Percentiles rank a stretch among this genome's conserved stretches.
phyloP scores from a whole-genome alignment of 2,329 filamentous ascomycete species.

The Uncinocarpus reesii region DNA sequence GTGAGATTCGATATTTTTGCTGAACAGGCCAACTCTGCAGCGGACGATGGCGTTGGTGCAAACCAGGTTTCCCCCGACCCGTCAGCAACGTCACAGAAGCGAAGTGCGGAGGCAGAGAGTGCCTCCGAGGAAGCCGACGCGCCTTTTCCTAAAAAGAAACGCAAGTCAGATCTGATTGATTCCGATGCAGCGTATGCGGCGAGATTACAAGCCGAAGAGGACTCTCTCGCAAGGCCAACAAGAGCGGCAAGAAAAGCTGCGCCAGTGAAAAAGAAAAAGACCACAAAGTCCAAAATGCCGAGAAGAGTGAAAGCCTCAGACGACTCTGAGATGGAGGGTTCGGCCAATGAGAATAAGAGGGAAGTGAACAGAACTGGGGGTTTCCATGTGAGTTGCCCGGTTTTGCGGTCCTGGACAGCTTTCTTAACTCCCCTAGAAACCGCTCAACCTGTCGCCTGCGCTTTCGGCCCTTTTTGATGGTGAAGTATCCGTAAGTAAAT shows the following conservation, averaged over 20 bases:
- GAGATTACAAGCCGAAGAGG: constrained; percentile 84
- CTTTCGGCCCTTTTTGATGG: constrained; percentile 38
- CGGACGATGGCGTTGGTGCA: constrained; percentile 2
- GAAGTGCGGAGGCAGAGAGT: constrained; percentile 34
- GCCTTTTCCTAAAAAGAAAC: constrained; percentile 53
- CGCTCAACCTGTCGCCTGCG: constrained; percentile 37
- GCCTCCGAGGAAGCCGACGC: constrained; percentile 30
- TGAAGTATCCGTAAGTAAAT: constrained; percentile 33
- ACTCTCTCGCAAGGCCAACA: constrained; percentile 63
- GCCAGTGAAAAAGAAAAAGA: constrained; percentile 55
- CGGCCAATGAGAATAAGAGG: constrained; percentile 50
- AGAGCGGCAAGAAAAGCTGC: constrained; percentile 58
- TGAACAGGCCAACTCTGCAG: constrained; percentile 24
- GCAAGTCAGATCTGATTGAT: constrained; percentile 54
- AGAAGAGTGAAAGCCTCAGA: constrained; percentile 69
- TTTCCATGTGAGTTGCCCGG: constrained; percentile 57
- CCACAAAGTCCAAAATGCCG: constrained; percentile 42
- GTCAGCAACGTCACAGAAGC: constrained; percentile 32
- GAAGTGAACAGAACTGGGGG: constrained; percentile 68
- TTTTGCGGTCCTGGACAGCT: not conserved
- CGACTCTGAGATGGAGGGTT: constrained; percentile 63
- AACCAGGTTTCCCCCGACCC: constrained; percentile 22
- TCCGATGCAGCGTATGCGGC: constrained; percentile 81
- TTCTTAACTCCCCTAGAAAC: constrained; percentile 30
- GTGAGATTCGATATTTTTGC: constrained; percentile 61